Conservation (phyloP, 805 yeast species). For the Ogataea trehalophila region DNA sequence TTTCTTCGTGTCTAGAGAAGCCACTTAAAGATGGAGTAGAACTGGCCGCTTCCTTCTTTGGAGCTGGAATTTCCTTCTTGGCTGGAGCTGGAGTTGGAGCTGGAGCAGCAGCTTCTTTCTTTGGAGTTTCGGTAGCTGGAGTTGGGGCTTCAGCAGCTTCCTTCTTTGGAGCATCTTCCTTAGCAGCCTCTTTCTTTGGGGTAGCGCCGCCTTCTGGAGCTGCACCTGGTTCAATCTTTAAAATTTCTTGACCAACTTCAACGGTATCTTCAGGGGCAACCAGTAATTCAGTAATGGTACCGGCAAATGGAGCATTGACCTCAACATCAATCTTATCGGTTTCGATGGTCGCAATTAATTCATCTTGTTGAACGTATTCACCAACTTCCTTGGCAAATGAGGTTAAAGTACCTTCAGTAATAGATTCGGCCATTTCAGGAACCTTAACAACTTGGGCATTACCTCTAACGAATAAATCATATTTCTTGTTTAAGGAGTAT, state of each 20-base stretch:
- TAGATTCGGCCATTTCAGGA: slow-evolving; percentile 98
- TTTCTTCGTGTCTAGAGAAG: slow-evolving; percentile 80
- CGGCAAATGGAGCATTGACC: slow-evolving; percentile 90
- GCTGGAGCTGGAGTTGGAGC: slow-evolving; percentile 9
- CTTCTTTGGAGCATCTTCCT: slow-evolving; percentile 16
- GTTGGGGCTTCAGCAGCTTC: slow-evolving; percentile 3
- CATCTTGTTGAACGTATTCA: slow-evolving; percentile 81
- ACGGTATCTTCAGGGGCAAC: slow-evolving; percentile 89
- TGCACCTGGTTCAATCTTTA: slow-evolving; percentile 76
- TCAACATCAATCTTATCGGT: slow-evolving; percentile 98
- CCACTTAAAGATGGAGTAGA: slow-evolving; percentile 38
- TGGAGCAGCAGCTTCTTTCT: slow-evolving; percentile 8
- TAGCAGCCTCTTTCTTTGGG: slow-evolving; percentile 7
- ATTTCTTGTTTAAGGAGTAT: neutral
- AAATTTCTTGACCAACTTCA: slow-evolving; percentile 89
- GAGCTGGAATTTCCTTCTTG: slow-evolving; percentile 16
- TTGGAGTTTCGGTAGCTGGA: slow-evolving; percentile 12
- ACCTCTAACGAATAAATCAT: slow-evolving; percentile 22
- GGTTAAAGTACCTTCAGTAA: slow-evolving; percentile 91
- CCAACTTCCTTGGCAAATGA: slow-evolving; percentile 70
- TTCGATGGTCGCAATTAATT: slow-evolving; percentile 92
- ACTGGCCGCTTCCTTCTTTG: slow-evolving; percentile 24
- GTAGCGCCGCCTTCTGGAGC: slow-evolving; percentile 57
- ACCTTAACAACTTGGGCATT: slow-evolving; percentile 63
- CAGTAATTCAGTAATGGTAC: slow-evolving; percentile 80